phyloP scores from a whole-genome alignment of 805 yeast genomes.

The Wickerhamiella brachini region DNA sequence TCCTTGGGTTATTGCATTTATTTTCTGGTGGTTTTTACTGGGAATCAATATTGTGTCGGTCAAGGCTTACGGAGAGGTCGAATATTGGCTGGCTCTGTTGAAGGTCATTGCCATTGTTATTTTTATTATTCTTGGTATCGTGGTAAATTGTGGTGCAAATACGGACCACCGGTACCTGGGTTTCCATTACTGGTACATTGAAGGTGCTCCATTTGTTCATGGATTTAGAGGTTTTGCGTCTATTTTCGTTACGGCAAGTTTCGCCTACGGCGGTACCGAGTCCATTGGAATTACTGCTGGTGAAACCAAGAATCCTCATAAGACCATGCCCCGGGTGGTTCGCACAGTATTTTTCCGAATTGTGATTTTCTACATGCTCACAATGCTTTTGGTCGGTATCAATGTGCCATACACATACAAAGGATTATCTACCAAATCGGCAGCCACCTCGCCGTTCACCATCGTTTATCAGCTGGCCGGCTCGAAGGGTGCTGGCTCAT shows the following conservation, averaged over 20 bases:
- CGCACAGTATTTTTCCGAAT: conserved; percentile 44
- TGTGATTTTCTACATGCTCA: conserved; percentile 37
- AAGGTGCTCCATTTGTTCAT: conserved; percentile 31
- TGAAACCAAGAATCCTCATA: conserved; percentile 45
- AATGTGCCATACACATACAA: conserved; percentile 46
- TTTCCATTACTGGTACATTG: conserved; percentile 39
- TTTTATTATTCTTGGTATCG: conserved; percentile 42
- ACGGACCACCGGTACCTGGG: conserved; percentile 35
- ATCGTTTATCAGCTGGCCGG: conserved; percentile 33
- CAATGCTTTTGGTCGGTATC: conserved; percentile 44
- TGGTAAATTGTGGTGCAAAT: conserved; percentile 45
- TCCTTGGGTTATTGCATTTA: conserved; percentile 38
- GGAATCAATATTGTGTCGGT: conserved; percentile 36
- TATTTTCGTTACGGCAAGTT: conserved; percentile 43
- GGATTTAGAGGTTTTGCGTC: conserved; percentile 33
- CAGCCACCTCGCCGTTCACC: conserved; percentile 35
- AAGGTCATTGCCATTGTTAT: conserved; percentile 55
- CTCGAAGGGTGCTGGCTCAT: conserved; percentile 33
- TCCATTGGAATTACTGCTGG: conserved; percentile 46
- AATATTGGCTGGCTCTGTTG: conserved; percentile 52
- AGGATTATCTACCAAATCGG: conserved; percentile 26
- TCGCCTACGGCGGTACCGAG: conserved; percentile 46
- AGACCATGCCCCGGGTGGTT: conserved; percentile 44
- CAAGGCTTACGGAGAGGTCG: conserved; percentile 42
- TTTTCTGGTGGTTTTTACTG: conserved; percentile 40